phyloP scores from a whole-genome alignment of 306 rosid genomes.

The Lotus japonicus region DNA sequence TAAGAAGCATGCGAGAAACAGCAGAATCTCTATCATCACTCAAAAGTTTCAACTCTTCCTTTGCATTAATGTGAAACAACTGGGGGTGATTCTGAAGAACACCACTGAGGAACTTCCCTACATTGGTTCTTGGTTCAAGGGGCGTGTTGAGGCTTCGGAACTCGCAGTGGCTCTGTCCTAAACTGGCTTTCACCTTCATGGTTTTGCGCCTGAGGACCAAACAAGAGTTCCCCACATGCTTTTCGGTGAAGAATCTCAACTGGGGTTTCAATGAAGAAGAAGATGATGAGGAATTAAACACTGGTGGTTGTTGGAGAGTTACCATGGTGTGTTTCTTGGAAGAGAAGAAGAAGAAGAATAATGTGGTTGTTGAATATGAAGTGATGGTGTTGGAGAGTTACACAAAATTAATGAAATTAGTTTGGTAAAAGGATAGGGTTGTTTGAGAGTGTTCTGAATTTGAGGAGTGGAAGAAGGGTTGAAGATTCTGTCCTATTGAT shows the following conservation, averaged over 20 bases:
- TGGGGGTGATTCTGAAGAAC: slow-evolving; percentile 68
- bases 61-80: slow-evolving; percentile 41
- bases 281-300: too few relatives aligned
- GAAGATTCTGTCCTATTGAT: too few relatives aligned
- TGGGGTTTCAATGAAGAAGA: neutral
- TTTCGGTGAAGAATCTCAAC: neutral
- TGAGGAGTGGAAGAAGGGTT: too few relatives aligned
- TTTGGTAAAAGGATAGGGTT: too few relatives aligned
- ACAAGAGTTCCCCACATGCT: neutral
- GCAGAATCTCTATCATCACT: slow-evolving; percentile 50
- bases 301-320: too few relatives aligned
- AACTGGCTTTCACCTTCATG: slow-evolving; percentile 17
- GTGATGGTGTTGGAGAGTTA: too few relatives aligned
- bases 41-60: slow-evolving; percentile 48
- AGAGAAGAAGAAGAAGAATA: too few relatives aligned
- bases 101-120: slow-evolving; percentile 46
- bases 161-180: slow-evolving; percentile 22
- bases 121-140: slow-evolving; percentile 48
- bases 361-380: too few relatives aligned
- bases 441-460: too few relatives aligned
- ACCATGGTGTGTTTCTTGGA: too few relatives aligned
- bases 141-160: slow-evolving; percentile 59
- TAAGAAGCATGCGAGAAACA: slow-evolving; percentile 34
- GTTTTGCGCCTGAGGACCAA: too few relatives aligned
- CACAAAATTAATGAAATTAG: too few relatives aligned